Percentiles rank a stretch among this genome's conserved stretches.
phyloP scores from a whole-genome alignment of 441 rosid species.

The Populus tomentosa region DNA sequence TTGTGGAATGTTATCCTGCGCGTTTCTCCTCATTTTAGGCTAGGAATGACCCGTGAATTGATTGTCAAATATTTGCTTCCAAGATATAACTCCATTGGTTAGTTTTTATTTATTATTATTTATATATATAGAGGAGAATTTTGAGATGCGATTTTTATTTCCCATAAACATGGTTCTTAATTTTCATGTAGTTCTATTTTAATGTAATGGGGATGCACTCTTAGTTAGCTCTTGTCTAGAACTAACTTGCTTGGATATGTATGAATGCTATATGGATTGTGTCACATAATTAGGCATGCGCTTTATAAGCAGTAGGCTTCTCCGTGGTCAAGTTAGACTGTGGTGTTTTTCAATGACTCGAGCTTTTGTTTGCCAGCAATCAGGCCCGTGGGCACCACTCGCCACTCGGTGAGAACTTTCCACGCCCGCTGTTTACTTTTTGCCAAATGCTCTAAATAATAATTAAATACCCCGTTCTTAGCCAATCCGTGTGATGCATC shows the following conservation, averaged over 20 bases:
- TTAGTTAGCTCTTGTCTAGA: neutral
- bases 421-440: too few species aligned
- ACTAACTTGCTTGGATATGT: neutral
- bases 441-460: too few species aligned
- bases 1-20: slow-evolving; percentile 5
- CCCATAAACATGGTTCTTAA: neutral
- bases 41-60: neutral
- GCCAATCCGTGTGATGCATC: too few species aligned
- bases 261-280: neutral
- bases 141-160: slow-evolving; percentile 19
- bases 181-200: neutral
- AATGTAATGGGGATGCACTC: neutral
- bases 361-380: too few species aligned
- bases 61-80: slow-evolving; percentile 17
- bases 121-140: neutral
- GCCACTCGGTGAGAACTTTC: too few species aligned
- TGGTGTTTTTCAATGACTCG: too few species aligned
- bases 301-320: neutral
- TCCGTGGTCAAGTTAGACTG: neutral
- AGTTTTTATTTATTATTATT: neutral
- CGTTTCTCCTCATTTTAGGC: slow-evolving; percentile 7
- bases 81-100: neutral
- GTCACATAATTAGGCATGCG: neutral
- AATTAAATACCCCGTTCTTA: too few species aligned
- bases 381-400: too few species aligned